Percentiles rank a stretch among this genome's conserved stretches.
Conservation (phyloP, 805 yeast genomes). For the Pichia cabralensis region DNA sequence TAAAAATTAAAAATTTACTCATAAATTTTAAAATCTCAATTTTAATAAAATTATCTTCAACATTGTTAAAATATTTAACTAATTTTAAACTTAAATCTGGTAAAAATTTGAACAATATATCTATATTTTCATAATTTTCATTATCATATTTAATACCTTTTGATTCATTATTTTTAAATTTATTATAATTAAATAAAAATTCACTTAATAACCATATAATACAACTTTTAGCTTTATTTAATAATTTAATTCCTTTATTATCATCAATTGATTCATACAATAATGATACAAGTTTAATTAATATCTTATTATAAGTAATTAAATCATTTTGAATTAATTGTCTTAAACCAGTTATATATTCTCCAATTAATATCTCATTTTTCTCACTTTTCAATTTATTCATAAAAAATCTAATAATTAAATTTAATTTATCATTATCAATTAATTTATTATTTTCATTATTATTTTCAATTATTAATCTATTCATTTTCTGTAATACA, state of each 20-base stretch:
- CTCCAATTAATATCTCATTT: slow-evolving; percentile 36
- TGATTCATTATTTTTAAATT: background rate
- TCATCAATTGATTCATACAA: slow-evolving; percentile 11
- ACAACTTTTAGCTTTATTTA: slow-evolving; percentile 56
- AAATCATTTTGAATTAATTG: slow-evolving; percentile 59
- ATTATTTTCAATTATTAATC: slow-evolving; percentile 9
- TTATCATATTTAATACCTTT: no score
- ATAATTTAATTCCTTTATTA: slow-evolving; percentile 7
- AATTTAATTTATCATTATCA: slow-evolving; percentile 37
- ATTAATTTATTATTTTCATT: slow-evolving; percentile 33
- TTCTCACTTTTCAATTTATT: slow-evolving; percentile 25
- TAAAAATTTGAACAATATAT: slow-evolving; percentile 31
- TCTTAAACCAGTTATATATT: slow-evolving; percentile 64
- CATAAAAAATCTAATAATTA: slow-evolving; percentile 56
- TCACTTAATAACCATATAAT: slow-evolving; percentile 91
- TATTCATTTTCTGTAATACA: slow-evolving; percentile 48
- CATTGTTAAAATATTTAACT: slow-evolving; percentile 41
- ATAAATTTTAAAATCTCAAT: slow-evolving; percentile 64
- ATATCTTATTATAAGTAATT: slow-evolving; percentile 40
- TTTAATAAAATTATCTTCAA: slow-evolving; percentile 44
- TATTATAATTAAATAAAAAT: slow-evolving; percentile 30
- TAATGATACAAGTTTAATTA: slow-evolving; percentile 36
- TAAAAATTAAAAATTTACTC: slow-evolving; percentile 57
- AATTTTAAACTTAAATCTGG: slow-evolving; percentile 68
- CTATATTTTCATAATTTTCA: background rate